These are phyloP conservation scores for Coemansia sp. DNA, from an alignment of 192 early-diverging fungal genomes.

Conservation along the genomic window DNA sequence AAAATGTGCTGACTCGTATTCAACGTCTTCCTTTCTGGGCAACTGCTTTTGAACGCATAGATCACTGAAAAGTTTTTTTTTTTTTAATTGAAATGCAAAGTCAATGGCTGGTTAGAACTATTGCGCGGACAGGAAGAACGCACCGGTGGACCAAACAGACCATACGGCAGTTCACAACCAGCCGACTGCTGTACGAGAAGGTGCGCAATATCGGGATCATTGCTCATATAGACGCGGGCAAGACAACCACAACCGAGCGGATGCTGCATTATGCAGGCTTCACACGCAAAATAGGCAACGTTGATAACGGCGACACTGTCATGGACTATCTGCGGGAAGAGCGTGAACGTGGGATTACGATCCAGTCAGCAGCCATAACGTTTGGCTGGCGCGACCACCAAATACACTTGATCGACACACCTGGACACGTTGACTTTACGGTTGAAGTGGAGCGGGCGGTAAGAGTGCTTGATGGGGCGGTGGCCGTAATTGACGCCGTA, in stretches of 20 bases:
- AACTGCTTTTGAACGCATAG: background rate
- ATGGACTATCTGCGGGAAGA: slow-evolving; percentile 91
- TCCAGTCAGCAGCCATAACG: slow-evolving; percentile 89
- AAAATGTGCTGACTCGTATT: background rate
- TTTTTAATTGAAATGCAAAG: background rate
- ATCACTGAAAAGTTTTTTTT: background rate
- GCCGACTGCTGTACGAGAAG: slow-evolving; percentile 3
- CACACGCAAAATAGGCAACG: slow-evolving; percentile 85
- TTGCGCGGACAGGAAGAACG: background rate
- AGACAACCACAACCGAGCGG: slow-evolving; percentile 96
- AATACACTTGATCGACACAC: slow-evolving; percentile 94
- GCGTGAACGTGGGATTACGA: slow-evolving; percentile 91
- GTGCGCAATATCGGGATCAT: slow-evolving; percentile 92
- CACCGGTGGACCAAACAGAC: background rate
- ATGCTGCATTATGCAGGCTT: slow-evolving; percentile 96
- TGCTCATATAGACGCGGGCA: slow-evolving; percentile 96
- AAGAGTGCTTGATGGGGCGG: slow-evolving; percentile 91
- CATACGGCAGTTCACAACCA: slow-evolving; percentile 10
- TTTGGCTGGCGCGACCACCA: slow-evolving; percentile 71
- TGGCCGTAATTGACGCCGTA: slow-evolving; percentile 90
- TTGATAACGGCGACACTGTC: slow-evolving; percentile 89
- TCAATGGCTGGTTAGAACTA: background rate
- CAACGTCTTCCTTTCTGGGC: background rate
- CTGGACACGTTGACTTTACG: slow-evolving; percentile 95
- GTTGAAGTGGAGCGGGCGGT: slow-evolving; percentile 92